Conservation (phyloP, 1,284 basidiomycete species). For the Malassezia arunalokei region DNA sequence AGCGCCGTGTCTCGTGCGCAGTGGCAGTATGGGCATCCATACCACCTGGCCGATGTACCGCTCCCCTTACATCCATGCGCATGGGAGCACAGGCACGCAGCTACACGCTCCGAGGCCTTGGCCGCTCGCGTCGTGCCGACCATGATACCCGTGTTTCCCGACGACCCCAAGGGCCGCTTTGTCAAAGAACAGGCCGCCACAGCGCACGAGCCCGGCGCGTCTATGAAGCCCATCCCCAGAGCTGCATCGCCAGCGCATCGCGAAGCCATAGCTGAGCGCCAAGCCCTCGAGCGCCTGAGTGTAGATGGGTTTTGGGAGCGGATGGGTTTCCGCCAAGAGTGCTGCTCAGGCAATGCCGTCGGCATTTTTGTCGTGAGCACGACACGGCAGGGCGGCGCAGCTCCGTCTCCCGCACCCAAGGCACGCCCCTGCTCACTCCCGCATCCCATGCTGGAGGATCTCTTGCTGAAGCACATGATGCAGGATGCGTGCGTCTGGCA, state of each 20-base stretch:
- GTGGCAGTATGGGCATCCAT: slow-evolving; percentile 43
- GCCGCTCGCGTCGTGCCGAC: slow-evolving; percentile 23
- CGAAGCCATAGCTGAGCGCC: slow-evolving; percentile 26
- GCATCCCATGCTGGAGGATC: slow-evolving; percentile 23
- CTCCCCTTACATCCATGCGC: slow-evolving; percentile 26
- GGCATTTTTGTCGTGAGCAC: slow-evolving; percentile 36
- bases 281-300: slow-evolving; percentile 28
- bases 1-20: not conserved
- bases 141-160: slow-evolving; percentile 41
- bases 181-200: slow-evolving; percentile 36
- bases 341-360: slow-evolving; percentile 39
- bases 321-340: slow-evolving; percentile 44
- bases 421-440: slow-evolving; percentile 26
- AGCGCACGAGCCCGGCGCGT: slow-evolving; percentile 30
- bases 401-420: not conserved
- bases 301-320: slow-evolving; percentile 42
- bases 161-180: slow-evolving; percentile 44
- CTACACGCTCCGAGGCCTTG: not conserved
- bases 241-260: slow-evolving; percentile 16
- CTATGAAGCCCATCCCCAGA: slow-evolving; percentile 6
- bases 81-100: not conserved
- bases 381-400: not conserved
- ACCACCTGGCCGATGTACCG: slow-evolving; percentile 17
- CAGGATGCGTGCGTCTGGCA: slow-evolving; percentile 37
- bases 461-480: slow-evolving; percentile 32